Percentiles rank a stretch among this genome's conserved stretches.
These are phyloP conservation scores for Botryotinia narcissicola DNA, from an alignment of 2,329 filamentous ascomycete genomes.

Conservation along the genomic window DNA sequence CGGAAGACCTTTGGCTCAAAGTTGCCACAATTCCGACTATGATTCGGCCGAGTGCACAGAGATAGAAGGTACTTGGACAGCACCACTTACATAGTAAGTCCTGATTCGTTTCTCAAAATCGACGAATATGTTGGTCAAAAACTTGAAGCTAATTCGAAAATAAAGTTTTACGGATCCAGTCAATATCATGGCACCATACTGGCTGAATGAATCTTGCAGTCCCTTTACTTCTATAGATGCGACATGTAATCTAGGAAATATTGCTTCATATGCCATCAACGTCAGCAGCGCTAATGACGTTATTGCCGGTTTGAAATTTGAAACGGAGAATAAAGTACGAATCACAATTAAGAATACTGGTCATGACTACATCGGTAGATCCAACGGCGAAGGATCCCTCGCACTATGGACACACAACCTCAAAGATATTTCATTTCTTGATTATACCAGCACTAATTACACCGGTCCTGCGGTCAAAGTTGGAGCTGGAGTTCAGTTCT, in stretches of 20 bases:
- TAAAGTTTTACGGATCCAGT: not conserved
- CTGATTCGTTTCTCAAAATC: not conserved
- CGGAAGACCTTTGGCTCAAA: not conserved
- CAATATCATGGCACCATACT: not conserved
- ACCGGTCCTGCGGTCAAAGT: not conserved
- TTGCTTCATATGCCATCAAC: not conserved
- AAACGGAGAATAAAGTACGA: not conserved
- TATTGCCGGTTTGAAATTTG: not conserved
- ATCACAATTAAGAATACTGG: conserved; percentile 5
- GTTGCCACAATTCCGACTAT: not conserved
- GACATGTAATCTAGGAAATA: not conserved
- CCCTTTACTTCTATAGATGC: not conserved
- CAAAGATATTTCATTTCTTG: not conserved
- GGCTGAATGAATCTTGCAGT: not conserved
- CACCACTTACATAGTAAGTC: not conserved
- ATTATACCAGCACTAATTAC: conserved; percentile 3
- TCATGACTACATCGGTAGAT: conserved; percentile 1
- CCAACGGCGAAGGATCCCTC: not conserved
- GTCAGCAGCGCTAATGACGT: not conserved
- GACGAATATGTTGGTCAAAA: no score
- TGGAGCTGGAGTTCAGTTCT: conserved; percentile 4
- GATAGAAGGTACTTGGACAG: not conserved
- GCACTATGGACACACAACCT: conserved; percentile 12
- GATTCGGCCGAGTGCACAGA: not conserved
- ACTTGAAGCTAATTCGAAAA: not conserved